Evolutionary conservation across 805 yeast species (phyloP).

Genomic region (Kazachstania kunashirensis): DNA sequence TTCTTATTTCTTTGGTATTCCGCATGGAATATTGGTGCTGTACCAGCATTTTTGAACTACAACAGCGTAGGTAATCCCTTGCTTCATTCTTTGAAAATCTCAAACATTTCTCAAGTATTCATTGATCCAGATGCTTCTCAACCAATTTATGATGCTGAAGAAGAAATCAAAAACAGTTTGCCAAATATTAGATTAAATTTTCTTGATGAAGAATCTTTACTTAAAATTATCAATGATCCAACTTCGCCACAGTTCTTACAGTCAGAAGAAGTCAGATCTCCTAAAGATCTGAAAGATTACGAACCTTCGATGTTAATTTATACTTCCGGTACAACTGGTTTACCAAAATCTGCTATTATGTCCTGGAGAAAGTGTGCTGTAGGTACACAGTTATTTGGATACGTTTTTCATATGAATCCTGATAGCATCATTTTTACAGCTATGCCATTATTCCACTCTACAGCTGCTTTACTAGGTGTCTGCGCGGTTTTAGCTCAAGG

Average conservation of each 20-base stretch:
- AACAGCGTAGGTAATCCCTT: constrained; percentile 66
- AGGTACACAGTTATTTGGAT: constrained; percentile 63
- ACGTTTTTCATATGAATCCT: constrained; percentile 49
- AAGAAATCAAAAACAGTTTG: constrained; percentile 29
- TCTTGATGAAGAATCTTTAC: constrained; percentile 42
- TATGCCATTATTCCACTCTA: constrained; percentile 93
- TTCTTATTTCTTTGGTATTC: constrained; percentile 76
- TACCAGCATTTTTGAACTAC: constrained; percentile 79
- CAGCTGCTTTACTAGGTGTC: constrained; percentile 81
- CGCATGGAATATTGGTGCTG: constrained; percentile 83
- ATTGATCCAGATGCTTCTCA: constrained; percentile 62
- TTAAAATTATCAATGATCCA: constrained; percentile 32
- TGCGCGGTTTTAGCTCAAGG: constrained; percentile 60
- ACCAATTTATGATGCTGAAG: constrained; percentile 43
- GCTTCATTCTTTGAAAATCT: constrained; percentile 67
- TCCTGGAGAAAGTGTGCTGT: constrained; percentile 77
- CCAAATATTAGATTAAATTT: constrained; percentile 39
- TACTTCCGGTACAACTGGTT: constrained; percentile 91
- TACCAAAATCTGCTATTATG: constrained; percentile 89
- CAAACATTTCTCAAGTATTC: constrained; percentile 54
- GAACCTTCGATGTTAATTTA: constrained; percentile 66
- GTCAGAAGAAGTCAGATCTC: constrained; percentile 47
- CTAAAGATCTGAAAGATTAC: constrained; percentile 41
- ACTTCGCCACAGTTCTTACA: constrained; percentile 44
- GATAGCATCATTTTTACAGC: constrained; percentile 67